A percentile compares a stretch with the other conserved stretches of the same genome.
phyloP scores from a whole-genome alignment of 176 grass and related monocot species.

The Triticum monococcum region DNA sequence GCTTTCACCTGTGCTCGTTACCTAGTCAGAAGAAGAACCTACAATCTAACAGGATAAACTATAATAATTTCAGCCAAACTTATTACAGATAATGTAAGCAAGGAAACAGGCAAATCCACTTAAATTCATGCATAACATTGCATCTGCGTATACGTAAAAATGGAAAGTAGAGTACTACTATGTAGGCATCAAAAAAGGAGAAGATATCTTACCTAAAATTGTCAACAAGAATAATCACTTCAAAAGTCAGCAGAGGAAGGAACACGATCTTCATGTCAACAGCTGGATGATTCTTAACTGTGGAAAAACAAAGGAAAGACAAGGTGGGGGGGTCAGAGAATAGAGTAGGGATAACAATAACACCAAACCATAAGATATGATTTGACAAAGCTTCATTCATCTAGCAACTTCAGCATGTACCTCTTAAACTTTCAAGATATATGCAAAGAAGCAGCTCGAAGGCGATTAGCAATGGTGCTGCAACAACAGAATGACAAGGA shows the following conservation, averaged over 20 bases:
- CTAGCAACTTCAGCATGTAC: constrained; percentile 36
- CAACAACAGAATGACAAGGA: constrained; percentile 90
- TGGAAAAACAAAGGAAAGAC: neutral
- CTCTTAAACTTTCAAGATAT: constrained; percentile 70
- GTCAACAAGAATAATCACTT: constrained; percentile 87
- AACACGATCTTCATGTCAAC: constrained; percentile 95
- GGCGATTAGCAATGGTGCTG: constrained; percentile 69
- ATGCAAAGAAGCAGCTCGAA: constrained; percentile 94
- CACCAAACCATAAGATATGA: neutral
- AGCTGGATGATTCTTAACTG: constrained; percentile 45
- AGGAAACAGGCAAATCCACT: neutral
- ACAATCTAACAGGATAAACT: neutral
- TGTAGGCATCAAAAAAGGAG: neutral
- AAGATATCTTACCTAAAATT: constrained; percentile 75
- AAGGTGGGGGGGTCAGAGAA: neutral
- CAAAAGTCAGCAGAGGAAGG: constrained; percentile 80
- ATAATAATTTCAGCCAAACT: neutral
- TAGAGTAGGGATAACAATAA: neutral
- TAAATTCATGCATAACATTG: neutral
- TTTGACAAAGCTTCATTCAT: neutral
- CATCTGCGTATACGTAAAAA: neutral
- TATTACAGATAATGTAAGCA: neutral
- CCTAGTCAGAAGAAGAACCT: constrained; percentile 9
- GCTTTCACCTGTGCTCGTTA: neutral
- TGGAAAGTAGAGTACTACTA: neutral